phyloP scores from a whole-genome alignment of 148 eudicot species.

The Amaranthus hypochondriacus region DNA sequence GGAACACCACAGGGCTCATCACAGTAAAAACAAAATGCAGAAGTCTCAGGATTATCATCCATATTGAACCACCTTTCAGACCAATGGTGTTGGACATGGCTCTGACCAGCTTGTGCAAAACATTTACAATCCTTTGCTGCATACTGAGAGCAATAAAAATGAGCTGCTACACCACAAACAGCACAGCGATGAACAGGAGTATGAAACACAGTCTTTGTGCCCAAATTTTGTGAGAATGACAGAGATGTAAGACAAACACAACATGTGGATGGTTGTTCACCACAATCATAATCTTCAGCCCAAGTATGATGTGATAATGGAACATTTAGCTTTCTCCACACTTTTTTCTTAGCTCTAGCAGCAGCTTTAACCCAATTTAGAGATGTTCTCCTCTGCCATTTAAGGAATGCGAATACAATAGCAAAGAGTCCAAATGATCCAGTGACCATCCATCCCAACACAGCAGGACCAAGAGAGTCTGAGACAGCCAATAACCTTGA shows the following conservation, averaged over 20 bases:
- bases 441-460: slow-evolving; percentile 69
- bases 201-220: slow-evolving; percentile 47
- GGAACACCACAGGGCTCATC: slow-evolving; percentile 90
- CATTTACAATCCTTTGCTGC: slow-evolving; percentile 87
- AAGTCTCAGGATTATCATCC: slow-evolving; percentile 74
- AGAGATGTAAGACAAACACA: slow-evolving; percentile 73
- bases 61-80: slow-evolving; percentile 72
- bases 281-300: slow-evolving; percentile 61
- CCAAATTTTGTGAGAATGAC: slow-evolving; percentile 40
- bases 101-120: slow-evolving; percentile 63
- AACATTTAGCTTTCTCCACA: slow-evolving; percentile 68
- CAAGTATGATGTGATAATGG: slow-evolving; percentile 77
- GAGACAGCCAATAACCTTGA: slow-evolving; percentile 42
- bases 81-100: slow-evolving; percentile 85
- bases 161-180: slow-evolving; percentile 84
- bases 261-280: slow-evolving; percentile 71
- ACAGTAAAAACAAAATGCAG: slow-evolving; percentile 74
- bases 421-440: slow-evolving; percentile 69
- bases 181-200: slow-evolving; percentile 68
- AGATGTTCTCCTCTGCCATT: slow-evolving; percentile 67
- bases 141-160: slow-evolving; percentile 60
- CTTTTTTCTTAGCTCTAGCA: slow-evolving; percentile 73
- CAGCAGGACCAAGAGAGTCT: slow-evolving; percentile 43
- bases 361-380: slow-evolving; percentile 90
- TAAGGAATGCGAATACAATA: slow-evolving; percentile 54